These are phyloP conservation scores for Coprinellus micaceus DNA, from an alignment of 768 basidiomycete species.

Conservation along the genomic window DNA sequence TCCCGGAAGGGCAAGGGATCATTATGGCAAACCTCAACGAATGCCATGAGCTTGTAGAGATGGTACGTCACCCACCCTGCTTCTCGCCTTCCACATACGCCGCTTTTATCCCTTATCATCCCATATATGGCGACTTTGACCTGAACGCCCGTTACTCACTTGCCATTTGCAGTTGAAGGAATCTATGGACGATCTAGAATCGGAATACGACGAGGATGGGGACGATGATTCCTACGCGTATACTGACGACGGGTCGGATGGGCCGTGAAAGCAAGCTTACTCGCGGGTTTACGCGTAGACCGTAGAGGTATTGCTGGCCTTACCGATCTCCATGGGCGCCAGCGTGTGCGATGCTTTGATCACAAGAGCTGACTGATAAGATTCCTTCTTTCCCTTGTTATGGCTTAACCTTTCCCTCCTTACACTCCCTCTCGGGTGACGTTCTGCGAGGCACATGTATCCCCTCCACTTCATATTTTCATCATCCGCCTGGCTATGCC, in stretches of 20 bases:
- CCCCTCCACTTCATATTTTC: no score
- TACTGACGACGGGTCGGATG: constrained; percentile 21
- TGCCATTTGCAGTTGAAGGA: constrained; percentile 60
- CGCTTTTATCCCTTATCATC: neutral
- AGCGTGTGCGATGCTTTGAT: no score
- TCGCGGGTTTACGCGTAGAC: neutral
- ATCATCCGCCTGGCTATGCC: no score
- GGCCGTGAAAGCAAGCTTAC: neutral
- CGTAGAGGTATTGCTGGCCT: no score
- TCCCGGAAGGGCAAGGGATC: constrained; percentile 96
- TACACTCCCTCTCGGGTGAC: no score
- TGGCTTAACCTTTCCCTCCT: no score
- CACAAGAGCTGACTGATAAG: no score
- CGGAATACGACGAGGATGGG: constrained; percentile 36
- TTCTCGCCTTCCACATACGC: neutral
- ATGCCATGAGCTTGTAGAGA: constrained; percentile 92
- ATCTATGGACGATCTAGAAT: constrained; percentile 73
- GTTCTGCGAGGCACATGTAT: no score
- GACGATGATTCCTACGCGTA: constrained; percentile 51
- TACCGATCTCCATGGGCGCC: no score
- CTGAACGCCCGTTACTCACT: neutral
- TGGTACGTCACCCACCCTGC: constrained; percentile 48
- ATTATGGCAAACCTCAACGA: constrained; percentile 95
- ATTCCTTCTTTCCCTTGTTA: no score
- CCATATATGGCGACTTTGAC: neutral